Evolutionary conservation across 805 yeast species (phyloP).

Genomic region (Wickerhamiella alocasiicola): DNA sequence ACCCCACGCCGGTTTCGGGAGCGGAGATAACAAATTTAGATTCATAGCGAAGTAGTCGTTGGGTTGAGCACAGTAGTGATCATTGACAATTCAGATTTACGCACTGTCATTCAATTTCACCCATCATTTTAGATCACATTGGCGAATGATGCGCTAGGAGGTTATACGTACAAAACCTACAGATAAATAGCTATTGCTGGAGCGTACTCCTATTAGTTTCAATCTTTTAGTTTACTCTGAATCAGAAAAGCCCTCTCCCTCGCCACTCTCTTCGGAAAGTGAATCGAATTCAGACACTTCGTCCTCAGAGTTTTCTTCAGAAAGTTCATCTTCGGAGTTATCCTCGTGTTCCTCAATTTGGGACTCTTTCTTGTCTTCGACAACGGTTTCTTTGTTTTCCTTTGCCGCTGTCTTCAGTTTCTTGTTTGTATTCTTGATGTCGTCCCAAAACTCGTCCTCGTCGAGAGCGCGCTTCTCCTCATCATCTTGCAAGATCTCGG

Average conservation of each 20-base stretch:
- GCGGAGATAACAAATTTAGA: no score
- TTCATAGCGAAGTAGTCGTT: no score
- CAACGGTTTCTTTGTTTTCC: not conserved
- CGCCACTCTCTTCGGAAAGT: not conserved
- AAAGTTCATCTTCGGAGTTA: slow-evolving; percentile 3
- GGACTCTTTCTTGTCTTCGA: slow-evolving; percentile 6
- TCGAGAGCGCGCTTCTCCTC: slow-evolving; percentile 23
- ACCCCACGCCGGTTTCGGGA: no score
- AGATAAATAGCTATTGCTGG: no score
- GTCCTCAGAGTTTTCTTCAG: not conserved
- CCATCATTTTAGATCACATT: no score
- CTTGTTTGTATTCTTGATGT: slow-evolving; percentile 19
- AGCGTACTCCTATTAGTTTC: no score
- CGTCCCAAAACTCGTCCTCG: slow-evolving; percentile 32
- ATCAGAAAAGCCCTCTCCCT: slow-evolving; percentile 1
- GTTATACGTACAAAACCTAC: no score
- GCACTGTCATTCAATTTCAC: no score
- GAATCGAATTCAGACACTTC: not conserved
- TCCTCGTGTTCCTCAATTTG: slow-evolving; percentile 15
- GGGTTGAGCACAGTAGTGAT: no score
- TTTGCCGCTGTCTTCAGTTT: not conserved
- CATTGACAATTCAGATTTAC: no score
- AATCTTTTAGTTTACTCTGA: no score
- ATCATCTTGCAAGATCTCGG: slow-evolving; percentile 38
- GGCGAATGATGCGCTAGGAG: no score